Evolutionary conservation across 2,329 filamentous ascomycete species (phyloP), one percentile per base, ranked within the genome.

Genomic region (Diaporthe amygdali): DNA sequence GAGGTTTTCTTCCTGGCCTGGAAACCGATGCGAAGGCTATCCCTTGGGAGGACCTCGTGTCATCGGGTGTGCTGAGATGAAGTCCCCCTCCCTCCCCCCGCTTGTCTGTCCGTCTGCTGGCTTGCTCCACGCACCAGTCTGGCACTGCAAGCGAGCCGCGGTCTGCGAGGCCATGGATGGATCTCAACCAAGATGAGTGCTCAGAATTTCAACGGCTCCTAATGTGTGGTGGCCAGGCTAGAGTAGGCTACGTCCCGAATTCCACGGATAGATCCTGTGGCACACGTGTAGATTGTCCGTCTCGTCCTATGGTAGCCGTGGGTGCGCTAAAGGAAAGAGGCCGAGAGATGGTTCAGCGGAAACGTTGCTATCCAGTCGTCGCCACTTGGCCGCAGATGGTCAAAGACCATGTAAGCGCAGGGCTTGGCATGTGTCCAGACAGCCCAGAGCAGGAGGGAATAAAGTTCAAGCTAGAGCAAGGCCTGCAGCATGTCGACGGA

Each of bases 381-480:
- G 68, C 68, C 68, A 56, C 68, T 70, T 56, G 68, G 59, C 59
- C 46, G 25, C 52, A 39, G 64, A 67, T 44, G 37, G 49, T 34
- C 47, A 52, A 44, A 52, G 63, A 66, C 25, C 25, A 37, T 55
- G 27, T 34, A 27, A 47, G 51, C 56, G 47, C 34, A 47, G 39
- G 59, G 44, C 59, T 64, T 64, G 49, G 49, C 46, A 56, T 49
- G 15, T 59, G 52, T 37, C 25, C 39, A 46, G 44, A 68, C 10
- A 17, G 39, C n/a, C 32, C 15, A 47, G 27, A 34, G n/a, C 25
- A 52, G 17, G 17, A 47, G 32, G 34, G 54, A 72, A 70, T 70
- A 70, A 39, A 69, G 67, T 70, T 72, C 55, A 30, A 61, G 67
- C 70, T 70, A 66, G 46, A 56, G 44, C 46, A 46, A 44, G 55